These are phyloP conservation scores for Capsella bursapastoris DNA, from an alignment of 345 rosid genomes.

Conservation along the genomic window DNA sequence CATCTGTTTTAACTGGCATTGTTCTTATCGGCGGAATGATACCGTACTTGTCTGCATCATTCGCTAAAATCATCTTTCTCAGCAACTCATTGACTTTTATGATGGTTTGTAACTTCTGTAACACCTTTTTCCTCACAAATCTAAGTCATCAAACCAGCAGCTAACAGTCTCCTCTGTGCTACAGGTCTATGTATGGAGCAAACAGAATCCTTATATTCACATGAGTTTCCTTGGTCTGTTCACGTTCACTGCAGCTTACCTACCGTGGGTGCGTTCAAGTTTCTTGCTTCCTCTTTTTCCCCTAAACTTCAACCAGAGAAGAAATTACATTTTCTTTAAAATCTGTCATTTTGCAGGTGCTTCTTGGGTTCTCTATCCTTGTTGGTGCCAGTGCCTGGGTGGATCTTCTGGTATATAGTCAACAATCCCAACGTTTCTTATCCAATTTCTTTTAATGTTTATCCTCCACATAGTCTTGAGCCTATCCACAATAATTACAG, in stretches of 20 bases:
- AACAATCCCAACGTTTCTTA: background rate
- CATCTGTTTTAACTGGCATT: slow-evolving; percentile 80
- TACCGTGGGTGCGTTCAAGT: slow-evolving; percentile 84
- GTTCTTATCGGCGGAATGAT: slow-evolving; percentile 95
- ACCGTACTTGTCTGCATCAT: slow-evolving; percentile 89
- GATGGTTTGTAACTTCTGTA: slow-evolving; percentile 68
- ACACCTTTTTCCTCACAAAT: background rate
- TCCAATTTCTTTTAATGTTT: background rate
- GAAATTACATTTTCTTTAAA: background rate
- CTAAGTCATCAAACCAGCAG: background rate
- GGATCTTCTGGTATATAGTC: slow-evolving; percentile 77
- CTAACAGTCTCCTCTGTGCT: background rate
- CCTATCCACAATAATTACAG: slow-evolving; percentile 48
- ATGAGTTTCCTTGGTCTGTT: slow-evolving; percentile 99
- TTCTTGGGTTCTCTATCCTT: slow-evolving; percentile 92
- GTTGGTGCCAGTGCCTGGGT: slow-evolving; percentile 99
- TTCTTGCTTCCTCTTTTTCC: background rate
- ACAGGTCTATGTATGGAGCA: slow-evolving; percentile 99
- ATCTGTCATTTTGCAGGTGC: slow-evolving; percentile 59
- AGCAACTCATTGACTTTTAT: slow-evolving; percentile 98
- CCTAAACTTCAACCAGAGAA: background rate
- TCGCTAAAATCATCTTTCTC: slow-evolving; percentile 94
- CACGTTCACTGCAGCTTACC: slow-evolving; percentile 94
- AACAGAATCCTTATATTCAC: slow-evolving; percentile 96
- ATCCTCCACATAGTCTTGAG: background rate